A percentile compares a stretch with the other conserved stretches of the same genome.
phyloP scores from a whole-genome alignment of 768 basidiomycete species.

The Podaxis sp. region DNA sequence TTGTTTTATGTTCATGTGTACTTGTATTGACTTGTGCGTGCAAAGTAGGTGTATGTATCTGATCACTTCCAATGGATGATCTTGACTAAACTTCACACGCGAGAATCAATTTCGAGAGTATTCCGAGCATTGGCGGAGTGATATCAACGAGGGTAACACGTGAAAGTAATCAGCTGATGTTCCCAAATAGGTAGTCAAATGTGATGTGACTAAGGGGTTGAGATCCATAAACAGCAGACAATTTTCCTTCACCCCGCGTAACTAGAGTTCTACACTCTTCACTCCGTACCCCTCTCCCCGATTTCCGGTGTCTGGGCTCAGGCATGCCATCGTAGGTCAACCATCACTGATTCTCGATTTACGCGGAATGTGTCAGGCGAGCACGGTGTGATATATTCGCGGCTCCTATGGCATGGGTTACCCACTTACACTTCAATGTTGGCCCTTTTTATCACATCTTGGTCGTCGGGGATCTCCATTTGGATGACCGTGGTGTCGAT shows the following conservation, averaged over 20 bases:
- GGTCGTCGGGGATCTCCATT: constrained; percentile 6
- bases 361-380: neutral
- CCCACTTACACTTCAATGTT: neutral
- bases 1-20: neutral
- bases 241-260: constrained; percentile 1
- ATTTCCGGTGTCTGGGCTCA: neutral
- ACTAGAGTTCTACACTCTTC: neutral
- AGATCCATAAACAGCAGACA: neutral
- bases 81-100: neutral
- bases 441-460: neutral
- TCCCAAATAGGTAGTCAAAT: neutral
- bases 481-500: neutral
- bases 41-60: neutral
- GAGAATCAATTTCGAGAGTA: neutral
- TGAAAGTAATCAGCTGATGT: neutral
- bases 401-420: neutral
- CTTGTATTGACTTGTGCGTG: neutral
- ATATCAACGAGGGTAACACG: neutral
- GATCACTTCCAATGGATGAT: neutral
- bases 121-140: constrained; percentile 1
- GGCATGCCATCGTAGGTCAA: neutral
- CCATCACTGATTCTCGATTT: neutral
- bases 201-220: neutral
- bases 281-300: neutral
- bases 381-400: neutral